A percentile compares a stretch with the other conserved stretches of the same genome.
Evolutionary conservation across 2,329 filamentous ascomycete species (phyloP).

Genomic region (Sclerotinia subarctica): DNA sequence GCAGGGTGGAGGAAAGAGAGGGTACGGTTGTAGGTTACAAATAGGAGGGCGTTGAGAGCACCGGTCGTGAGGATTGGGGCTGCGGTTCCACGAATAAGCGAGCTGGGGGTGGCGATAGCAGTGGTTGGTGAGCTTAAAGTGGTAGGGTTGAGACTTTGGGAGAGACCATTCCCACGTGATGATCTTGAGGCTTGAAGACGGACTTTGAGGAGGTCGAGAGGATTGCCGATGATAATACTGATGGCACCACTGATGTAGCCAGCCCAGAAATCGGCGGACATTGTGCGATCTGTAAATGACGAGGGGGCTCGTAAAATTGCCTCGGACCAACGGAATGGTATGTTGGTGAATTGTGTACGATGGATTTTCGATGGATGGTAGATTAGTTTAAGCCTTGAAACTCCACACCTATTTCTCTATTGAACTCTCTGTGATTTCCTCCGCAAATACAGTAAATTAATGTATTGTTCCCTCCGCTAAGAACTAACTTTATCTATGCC

Average conservation of each 20-base stretch:
- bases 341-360: neutral
- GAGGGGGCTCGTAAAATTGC: neutral
- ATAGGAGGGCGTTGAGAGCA: constrained; percentile 84
- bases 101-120: constrained; percentile 41
- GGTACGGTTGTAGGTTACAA: constrained; percentile 86
- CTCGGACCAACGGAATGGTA: neutral
- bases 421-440: neutral
- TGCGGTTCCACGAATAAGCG: constrained; percentile 63
- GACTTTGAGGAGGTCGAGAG: constrained; percentile 76
- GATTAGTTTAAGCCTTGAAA: neutral
- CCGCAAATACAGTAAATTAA: neutral
- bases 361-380: too few species aligned
- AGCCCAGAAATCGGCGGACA: constrained; percentile 78
- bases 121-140: constrained; percentile 30
- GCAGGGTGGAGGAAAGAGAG: constrained; percentile 55
- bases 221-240: constrained; percentile 86
- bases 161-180: constrained; percentile 17
- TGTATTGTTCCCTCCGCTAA: neutral
- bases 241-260: constrained; percentile 84
- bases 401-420: neutral
- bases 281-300: constrained; percentile 21
- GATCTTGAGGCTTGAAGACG: constrained; percentile 65
- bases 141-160: constrained; percentile 19
- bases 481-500: neutral
- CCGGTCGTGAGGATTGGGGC: constrained; percentile 88